phyloP scores from a whole-genome alignment of 2,329 filamentous ascomycete genomes.

The Pseudogymnoascus sp. region DNA sequence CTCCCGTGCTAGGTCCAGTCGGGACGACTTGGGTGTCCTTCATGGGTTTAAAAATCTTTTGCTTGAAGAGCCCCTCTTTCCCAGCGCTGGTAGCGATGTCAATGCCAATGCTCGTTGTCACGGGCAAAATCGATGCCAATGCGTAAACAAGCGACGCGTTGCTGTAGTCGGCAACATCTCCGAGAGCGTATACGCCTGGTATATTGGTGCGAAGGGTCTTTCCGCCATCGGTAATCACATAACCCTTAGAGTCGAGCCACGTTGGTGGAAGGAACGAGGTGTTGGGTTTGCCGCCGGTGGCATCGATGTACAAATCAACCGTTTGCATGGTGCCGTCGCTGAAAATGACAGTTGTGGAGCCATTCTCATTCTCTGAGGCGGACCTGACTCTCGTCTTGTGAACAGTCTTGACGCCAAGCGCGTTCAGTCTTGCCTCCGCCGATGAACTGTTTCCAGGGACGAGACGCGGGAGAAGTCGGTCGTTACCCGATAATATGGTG shows the following conservation, averaged over 20 bases:
- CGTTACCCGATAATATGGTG: constrained; percentile 18
- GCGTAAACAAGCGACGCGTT: constrained; percentile 36
- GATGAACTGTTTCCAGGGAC: background rate
- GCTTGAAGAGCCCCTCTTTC: constrained; percentile 10
- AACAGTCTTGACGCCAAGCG: constrained; percentile 42
- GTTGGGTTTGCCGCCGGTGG: constrained; percentile 35
- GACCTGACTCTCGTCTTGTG: constrained; percentile 32
- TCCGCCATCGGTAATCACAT: constrained; percentile 38
- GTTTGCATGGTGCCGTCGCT: constrained; percentile 35
- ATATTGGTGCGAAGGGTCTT: constrained; percentile 39
- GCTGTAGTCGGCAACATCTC: constrained; percentile 37
- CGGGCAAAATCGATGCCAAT: constrained; percentile 31
- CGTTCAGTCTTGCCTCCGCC: constrained; percentile 36
- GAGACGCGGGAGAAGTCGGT: constrained; percentile 14
- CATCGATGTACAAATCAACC: constrained; percentile 40
- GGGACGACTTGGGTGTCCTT: constrained; percentile 33
- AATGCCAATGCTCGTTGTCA: constrained; percentile 37
- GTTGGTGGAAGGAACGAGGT: constrained; percentile 37
- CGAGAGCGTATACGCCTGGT: constrained; percentile 38
- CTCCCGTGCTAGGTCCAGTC: constrained; percentile 31
- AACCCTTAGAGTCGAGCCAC: constrained; percentile 38
- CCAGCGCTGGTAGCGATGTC: constrained; percentile 31
- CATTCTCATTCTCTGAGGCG: constrained; percentile 24
- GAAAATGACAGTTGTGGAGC: constrained; percentile 32
- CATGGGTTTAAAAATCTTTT: constrained; percentile 28